Evolutionary conservation across 306 rosid genomes (phyloP).

Genomic region (Crataegus laevigata): DNA sequence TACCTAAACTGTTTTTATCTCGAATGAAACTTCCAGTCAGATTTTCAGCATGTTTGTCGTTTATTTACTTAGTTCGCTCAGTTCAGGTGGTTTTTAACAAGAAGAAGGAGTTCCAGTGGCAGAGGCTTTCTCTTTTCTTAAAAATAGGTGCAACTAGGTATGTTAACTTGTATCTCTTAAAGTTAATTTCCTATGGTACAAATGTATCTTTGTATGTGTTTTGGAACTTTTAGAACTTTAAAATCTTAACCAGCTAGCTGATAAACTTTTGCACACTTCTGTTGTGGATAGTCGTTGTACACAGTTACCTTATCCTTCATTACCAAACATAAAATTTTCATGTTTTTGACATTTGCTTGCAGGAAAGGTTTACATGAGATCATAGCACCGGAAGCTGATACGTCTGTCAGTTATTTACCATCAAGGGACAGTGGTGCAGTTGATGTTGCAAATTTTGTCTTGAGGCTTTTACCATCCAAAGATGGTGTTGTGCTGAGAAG

Average conservation of each 20-base stretch:
- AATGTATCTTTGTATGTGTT: too few relatives aligned
- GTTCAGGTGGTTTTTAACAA: conserved; percentile 75
- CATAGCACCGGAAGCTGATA: conserved; percentile 35
- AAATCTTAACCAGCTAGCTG: background rate
- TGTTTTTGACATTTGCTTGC: conserved; percentile 22
- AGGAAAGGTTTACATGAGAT: conserved; percentile 69
- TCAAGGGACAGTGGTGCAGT: conserved; percentile 27
- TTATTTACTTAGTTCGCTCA: conserved; percentile 1
- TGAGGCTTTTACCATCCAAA: conserved; percentile 71
- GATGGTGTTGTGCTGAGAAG: conserved; percentile 86
- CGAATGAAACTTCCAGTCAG: background rate
- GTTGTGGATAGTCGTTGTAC: background rate
- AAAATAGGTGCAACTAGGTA: conserved; percentile 82
- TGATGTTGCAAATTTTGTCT: conserved; percentile 59
- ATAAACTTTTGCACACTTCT: background rate
- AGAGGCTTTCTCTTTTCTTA: conserved; percentile 72
- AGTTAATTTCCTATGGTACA: too few relatives aligned
- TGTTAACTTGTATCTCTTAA: conserved; percentile 2
- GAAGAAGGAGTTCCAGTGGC: conserved; percentile 82
- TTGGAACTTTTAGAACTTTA: too few relatives aligned
- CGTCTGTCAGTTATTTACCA: conserved; percentile 26
- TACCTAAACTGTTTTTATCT: background rate
- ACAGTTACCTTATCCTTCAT: background rate
- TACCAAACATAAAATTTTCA: background rate
- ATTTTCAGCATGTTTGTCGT: background rate